Base-by-base conservation (phyloP, 1,284 basidiomycete species). In the Rhodotorula sp. region DNA sequence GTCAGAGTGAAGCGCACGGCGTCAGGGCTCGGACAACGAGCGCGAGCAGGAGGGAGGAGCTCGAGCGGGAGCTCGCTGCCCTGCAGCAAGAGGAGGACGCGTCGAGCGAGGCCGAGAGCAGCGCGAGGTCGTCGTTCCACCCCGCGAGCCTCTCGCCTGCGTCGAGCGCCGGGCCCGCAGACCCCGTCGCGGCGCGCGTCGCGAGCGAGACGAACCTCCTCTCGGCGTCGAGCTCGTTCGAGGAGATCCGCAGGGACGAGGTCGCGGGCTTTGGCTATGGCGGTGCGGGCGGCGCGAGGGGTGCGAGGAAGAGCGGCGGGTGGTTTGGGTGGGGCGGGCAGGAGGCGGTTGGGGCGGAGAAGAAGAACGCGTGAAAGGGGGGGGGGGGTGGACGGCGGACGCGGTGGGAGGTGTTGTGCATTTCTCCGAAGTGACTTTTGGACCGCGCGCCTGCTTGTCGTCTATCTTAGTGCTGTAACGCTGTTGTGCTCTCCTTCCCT, bases 21-120 rank as follows among this genome's bases (percentile, higher is more conserved):
- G 0, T n/a, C 29, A 29, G 27, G 37, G 46, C 84, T 15, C 15
- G 34, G 6, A 1, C 34, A 15, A 2, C 50, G 27, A n/a, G 41
- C 17, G 51, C 39, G 32, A 17, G 39, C 29, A 12, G 32, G 29
- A 25, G 51, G 1, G 82, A 83, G 51, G 86, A 86, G 78, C 84
- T 87, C 13, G 87, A 88, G 79, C 85, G 85, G 8, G 87, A 89
- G 76, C 82, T 88, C 15, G 87, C 87, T 10, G 80, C 85, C 41
- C 81, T 88, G 39, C 25, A 12, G 46, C 51, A 48, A 51, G 46
- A 4, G 48, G 54, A 50, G 57, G 67, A 39, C n/a, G n/a, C n/a
- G n/a, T n/a, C n/a, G 21, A 56, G 61, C 39, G 62, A 60, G 50
- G 61, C 68, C n/a, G 22, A 63, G 3, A 53, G 53, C 19, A 55